Evolutionary conservation across 2,329 filamentous ascomycete genomes (phyloP).

Genomic region (Arthrobotrys pseudoclavata): DNA sequence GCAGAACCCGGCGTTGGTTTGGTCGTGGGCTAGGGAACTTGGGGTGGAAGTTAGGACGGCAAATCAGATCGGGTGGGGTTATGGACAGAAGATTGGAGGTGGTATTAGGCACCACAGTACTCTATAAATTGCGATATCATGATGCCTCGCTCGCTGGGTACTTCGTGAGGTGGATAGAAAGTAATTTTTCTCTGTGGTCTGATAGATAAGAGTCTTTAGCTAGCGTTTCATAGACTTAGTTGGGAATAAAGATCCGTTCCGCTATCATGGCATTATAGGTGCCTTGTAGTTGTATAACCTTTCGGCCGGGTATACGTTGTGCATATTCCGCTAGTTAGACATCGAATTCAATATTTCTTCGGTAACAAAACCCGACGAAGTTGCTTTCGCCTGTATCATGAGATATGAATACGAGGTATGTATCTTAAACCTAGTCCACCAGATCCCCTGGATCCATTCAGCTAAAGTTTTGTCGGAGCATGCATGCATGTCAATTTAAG

Average conservation of each 20-base stretch:
- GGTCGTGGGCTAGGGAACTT: constrained; percentile 72
- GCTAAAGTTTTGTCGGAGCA: background rate
- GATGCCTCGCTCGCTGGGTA: background rate
- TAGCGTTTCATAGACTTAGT: background rate
- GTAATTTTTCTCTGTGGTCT: background rate
- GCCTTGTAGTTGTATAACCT: background rate
- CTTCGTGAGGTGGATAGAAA: background rate
- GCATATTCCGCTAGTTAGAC: too few species aligned
- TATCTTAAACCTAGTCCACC: too few species aligned
- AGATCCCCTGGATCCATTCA: background rate
- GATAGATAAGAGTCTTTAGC: constrained; percentile 2
- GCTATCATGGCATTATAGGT: background rate
- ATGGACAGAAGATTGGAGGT: constrained; percentile 64
- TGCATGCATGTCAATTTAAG: background rate
- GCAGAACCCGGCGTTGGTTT: constrained; percentile 73
- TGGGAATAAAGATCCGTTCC: background rate
- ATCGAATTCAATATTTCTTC: background rate
- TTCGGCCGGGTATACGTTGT: background rate
- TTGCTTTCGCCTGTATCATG: background rate
- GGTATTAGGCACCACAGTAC: constrained; percentile 48
- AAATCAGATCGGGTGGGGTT: constrained; percentile 73
- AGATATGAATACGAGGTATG: background rate
- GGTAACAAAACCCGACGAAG: background rate
- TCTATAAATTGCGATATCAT: constrained; percentile 2
- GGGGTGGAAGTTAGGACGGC: constrained; percentile 69